A percentile compares a stretch with the other conserved stretches of the same genome.
These are phyloP conservation scores for Tilletia walkeri DNA, from an alignment of 1,284 basidiomycete species.

Conservation along the genomic window DNA sequence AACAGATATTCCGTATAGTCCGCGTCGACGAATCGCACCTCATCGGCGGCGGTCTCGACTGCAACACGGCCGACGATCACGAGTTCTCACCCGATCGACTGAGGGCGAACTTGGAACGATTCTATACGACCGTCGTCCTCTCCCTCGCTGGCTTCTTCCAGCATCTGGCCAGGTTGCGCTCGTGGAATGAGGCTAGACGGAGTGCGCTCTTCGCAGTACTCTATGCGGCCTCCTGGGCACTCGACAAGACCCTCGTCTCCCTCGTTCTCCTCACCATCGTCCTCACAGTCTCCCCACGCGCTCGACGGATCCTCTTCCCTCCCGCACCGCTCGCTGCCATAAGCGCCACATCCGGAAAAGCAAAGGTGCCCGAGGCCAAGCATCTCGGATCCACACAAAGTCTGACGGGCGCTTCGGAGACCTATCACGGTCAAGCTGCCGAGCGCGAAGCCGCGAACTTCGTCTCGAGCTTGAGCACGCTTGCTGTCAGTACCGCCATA, in stretches of 20 bases:
- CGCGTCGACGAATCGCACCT: slow-evolving; percentile 42
- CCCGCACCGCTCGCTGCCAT: slow-evolving; percentile 59
- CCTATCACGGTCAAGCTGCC: slow-evolving; percentile 59
- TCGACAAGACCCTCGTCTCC: slow-evolving; percentile 28
- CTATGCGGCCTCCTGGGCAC: slow-evolving; percentile 29
- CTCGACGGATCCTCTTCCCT: slow-evolving; percentile 61
- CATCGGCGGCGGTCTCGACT: slow-evolving; percentile 56
- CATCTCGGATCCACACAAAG: slow-evolving; percentile 42
- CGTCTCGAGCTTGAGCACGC: slow-evolving; percentile 56
- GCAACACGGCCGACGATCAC: slow-evolving; percentile 59
- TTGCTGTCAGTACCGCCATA: slow-evolving; percentile 58
- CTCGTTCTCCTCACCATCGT: slow-evolving; percentile 56
- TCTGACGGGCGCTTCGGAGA: slow-evolving; percentile 52
- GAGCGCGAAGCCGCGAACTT: slow-evolving; percentile 60
- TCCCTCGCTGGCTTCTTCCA: slow-evolving; percentile 59
- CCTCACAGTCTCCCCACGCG: slow-evolving; percentile 60
- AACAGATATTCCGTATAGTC: slow-evolving; percentile 59
- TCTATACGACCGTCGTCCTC: slow-evolving; percentile 61
- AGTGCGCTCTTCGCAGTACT: slow-evolving; percentile 57
- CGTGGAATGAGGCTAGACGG: slow-evolving; percentile 61
- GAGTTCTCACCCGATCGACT: slow-evolving; percentile 62
- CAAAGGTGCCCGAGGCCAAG: slow-evolving; percentile 48
- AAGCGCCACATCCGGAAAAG: slow-evolving; percentile 45
- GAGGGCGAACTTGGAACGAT: slow-evolving; percentile 61
- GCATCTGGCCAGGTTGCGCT: slow-evolving; percentile 61